Evolutionary conservation across 371 early-diverging fungal genomes (phyloP).

Genomic region (Choanephora cucurbitarum): DNA sequence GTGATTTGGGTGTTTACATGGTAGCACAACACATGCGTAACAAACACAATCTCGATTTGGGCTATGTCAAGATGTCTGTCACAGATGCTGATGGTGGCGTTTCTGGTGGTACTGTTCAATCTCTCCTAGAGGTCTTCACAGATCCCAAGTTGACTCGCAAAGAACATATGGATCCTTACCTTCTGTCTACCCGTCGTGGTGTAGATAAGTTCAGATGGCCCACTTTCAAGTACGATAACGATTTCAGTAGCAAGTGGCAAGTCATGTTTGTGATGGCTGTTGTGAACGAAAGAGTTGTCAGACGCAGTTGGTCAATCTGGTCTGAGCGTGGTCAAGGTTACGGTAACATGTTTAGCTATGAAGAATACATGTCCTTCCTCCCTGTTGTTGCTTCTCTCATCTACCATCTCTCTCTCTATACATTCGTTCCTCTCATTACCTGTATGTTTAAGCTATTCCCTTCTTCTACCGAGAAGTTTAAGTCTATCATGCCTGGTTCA

Average conservation of each 20-base stretch:
- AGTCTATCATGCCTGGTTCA: constrained; percentile 51
- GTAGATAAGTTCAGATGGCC: constrained; percentile 32
- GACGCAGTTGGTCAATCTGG: constrained; percentile 55
- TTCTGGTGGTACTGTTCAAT: constrained; percentile 66
- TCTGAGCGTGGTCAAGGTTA: constrained; percentile 50
- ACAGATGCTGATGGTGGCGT: constrained; percentile 47
- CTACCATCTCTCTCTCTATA: constrained; percentile 38
- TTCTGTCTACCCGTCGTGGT: constrained; percentile 35
- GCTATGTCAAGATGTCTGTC: constrained; percentile 63
- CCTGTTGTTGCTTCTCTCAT: constrained; percentile 39
- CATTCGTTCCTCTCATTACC: constrained; percentile 32
- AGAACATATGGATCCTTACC: constrained; percentile 44
- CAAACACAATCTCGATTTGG: constrained; percentile 49
- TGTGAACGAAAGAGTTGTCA: constrained; percentile 57
- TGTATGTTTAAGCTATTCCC: constrained; percentile 34
- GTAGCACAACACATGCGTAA: constrained; percentile 53
- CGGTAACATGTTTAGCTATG: constrained; percentile 58
- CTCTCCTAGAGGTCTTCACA: constrained; percentile 35
- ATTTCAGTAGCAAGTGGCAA: constrained; percentile 58
- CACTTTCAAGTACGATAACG: constrained; percentile 27
- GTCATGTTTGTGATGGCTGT: constrained; percentile 60
- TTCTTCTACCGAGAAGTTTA: constrained; percentile 46
- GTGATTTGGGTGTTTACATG: constrained; percentile 67
- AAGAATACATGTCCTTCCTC: constrained; percentile 54
- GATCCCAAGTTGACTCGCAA: constrained; percentile 7